Evolutionary conservation across 2,329 filamentous ascomycete genomes (phyloP).

Genomic region (Fusarium acutatum): DNA sequence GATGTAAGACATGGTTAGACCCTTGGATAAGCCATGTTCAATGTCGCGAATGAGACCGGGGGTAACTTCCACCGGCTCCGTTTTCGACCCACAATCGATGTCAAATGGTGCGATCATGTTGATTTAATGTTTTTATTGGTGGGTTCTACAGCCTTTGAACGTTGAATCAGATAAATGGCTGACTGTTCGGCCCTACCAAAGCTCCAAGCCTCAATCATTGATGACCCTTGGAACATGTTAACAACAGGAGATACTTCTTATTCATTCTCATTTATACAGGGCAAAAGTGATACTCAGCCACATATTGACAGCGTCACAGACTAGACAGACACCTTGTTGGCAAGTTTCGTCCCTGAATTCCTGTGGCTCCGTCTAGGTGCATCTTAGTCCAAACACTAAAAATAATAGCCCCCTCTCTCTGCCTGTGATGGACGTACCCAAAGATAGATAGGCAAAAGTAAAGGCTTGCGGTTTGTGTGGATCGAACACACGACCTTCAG

Average conservation of each 20-base stretch:
- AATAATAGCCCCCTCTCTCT: not conserved
- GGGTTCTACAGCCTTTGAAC: not conserved
- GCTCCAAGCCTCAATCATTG: not conserved
- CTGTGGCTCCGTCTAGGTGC: not conserved
- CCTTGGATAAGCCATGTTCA: slow-evolving; percentile 24
- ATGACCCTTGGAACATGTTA: not conserved
- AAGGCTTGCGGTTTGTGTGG: slow-evolving; percentile 41
- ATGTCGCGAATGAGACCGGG: slow-evolving; percentile 32
- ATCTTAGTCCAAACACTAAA: not conserved
- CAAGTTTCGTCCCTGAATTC: not conserved
- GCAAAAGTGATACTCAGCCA: not conserved
- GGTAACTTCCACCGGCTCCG: slow-evolving; percentile 36
- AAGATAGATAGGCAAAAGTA: not conserved
- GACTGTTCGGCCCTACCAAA: not conserved
- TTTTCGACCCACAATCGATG: not conserved
- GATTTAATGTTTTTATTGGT: not conserved
- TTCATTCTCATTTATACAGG: not conserved
- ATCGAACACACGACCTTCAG: slow-evolving; percentile 46
- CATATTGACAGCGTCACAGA: not conserved
- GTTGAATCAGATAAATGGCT: not conserved
- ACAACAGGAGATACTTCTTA: too few relatives aligned
- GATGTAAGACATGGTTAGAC: slow-evolving; percentile 30
- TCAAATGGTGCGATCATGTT: slow-evolving; percentile 7
- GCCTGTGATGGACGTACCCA: too few relatives aligned
- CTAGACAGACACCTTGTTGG: not conserved